Percentiles rank a stretch among this genome's conserved stretches.
Evolutionary conservation across 2,329 filamentous ascomycete species (phyloP).

Genomic region (Apiospora kogelbergensis): DNA sequence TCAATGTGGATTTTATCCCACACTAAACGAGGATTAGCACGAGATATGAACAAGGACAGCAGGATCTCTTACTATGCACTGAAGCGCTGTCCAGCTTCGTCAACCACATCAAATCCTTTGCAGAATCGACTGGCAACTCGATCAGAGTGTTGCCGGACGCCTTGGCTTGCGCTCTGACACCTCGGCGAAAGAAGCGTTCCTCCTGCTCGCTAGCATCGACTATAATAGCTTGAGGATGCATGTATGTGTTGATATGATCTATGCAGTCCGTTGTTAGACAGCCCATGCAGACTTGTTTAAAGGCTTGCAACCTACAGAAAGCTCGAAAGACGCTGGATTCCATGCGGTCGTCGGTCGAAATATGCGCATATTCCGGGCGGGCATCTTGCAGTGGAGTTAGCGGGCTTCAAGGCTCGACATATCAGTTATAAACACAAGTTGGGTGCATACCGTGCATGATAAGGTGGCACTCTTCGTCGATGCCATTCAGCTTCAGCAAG

Average conservation of each 20-base stretch:
- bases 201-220: slow-evolving; percentile 69
- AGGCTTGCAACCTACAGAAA: slow-evolving; percentile 47
- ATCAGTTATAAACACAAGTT: neutral
- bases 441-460: slow-evolving; percentile 50
- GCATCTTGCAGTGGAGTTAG: slow-evolving; percentile 56
- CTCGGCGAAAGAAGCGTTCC: slow-evolving; percentile 65
- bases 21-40: slow-evolving; percentile 39
- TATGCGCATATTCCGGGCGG: slow-evolving; percentile 69
- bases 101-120: slow-evolving; percentile 72
- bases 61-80: slow-evolving; percentile 53
- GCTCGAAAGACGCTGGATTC: slow-evolving; percentile 63
- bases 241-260: slow-evolving; percentile 68
- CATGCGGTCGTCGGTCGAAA: slow-evolving; percentile 71
- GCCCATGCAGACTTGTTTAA: neutral
- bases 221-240: slow-evolving; percentile 76
- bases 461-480: slow-evolving; percentile 69
- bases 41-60: neutral
- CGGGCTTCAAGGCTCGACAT: neutral
- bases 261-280: slow-evolving; percentile 18
- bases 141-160: slow-evolving; percentile 64
- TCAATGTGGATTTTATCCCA: slow-evolving; percentile 82
- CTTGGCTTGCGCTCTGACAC: slow-evolving; percentile 54
- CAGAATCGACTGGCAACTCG: slow-evolving; percentile 65
- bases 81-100: slow-evolving; percentile 73
- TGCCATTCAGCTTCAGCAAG: slow-evolving; percentile 74